Percentiles rank a stretch among this genome's conserved stretches.
Evolutionary conservation across 805 yeast species (phyloP).

Genomic region (Monosporozyma yasuniensis): DNA sequence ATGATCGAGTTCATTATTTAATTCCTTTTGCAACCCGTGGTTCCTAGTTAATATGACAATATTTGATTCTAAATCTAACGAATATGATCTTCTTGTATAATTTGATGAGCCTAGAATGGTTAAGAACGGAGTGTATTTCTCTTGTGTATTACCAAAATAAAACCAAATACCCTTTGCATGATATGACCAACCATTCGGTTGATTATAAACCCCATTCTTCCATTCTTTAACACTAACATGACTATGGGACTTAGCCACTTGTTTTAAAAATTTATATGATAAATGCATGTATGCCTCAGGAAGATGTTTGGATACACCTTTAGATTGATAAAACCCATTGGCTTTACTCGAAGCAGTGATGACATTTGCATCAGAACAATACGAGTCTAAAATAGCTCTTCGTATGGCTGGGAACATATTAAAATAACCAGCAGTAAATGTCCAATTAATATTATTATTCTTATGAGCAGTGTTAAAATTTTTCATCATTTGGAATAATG

Average conservation of each 20-base stretch:
- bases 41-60: slow-evolving; percentile 71
- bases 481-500: slow-evolving; percentile 46
- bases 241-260: slow-evolving; percentile 35
- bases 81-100: slow-evolving; percentile 83
- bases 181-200: slow-evolving; percentile 87
- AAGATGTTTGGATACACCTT: slow-evolving; percentile 69
- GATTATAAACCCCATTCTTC: slow-evolving; percentile 77
- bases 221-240: slow-evolving; percentile 65
- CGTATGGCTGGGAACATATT: slow-evolving; percentile 76
- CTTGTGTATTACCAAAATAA: slow-evolving; percentile 36
- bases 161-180: slow-evolving; percentile 97
- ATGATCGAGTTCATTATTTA: slow-evolving; percentile 57
- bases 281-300: slow-evolving; percentile 82
- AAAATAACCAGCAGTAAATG: slow-evolving; percentile 94
- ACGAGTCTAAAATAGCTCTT: slow-evolving; percentile 45
- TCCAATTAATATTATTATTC: slow-evolving; percentile 47
- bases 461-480: slow-evolving; percentile 11
- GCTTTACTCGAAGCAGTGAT: slow-evolving; percentile 92
- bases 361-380: slow-evolving; percentile 40
- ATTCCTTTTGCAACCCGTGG: slow-evolving; percentile 42
- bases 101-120: slow-evolving; percentile 90
- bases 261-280: slow-evolving; percentile 55
- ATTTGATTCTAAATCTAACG: slow-evolving; percentile 81
- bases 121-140: slow-evolving; percentile 48
- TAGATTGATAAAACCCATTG: slow-evolving; percentile 81